A percentile compares a stretch with the other conserved stretches of the same genome.
phyloP scores from a whole-genome alignment of 1,139 yeast genomes.

The Candida glucosophila region DNA sequence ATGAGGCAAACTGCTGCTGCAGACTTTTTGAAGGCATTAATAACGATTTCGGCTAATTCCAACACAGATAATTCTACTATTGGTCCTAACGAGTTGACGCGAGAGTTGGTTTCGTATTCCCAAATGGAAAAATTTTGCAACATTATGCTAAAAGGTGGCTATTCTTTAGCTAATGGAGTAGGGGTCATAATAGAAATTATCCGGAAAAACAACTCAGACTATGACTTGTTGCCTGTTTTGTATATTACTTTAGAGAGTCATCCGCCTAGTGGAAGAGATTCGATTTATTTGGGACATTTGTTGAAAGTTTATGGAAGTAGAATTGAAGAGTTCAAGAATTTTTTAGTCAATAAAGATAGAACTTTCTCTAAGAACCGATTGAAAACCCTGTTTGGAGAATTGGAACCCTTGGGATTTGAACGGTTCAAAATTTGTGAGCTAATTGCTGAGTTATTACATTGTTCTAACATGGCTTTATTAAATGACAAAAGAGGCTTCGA shows the following conservation, averaged over 20 bases:
- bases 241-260: constrained; percentile 83
- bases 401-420: constrained; percentile 90
- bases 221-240: constrained; percentile 83
- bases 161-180: constrained; percentile 90
- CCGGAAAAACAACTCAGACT: constrained; percentile 91
- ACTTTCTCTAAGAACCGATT: constrained; percentile 22
- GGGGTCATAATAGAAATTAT: constrained; percentile 93
- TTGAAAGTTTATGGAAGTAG: constrained; percentile 72
- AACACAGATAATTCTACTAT: constrained; percentile 79
- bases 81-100: constrained; percentile 91
- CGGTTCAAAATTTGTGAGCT: constrained; percentile 91
- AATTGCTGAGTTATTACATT: constrained; percentile 88
- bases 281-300: constrained; percentile 85
- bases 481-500: constrained; percentile 80
- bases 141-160: constrained; percentile 88
- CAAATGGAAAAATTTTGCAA: constrained; percentile 60
- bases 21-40: constrained; percentile 39
- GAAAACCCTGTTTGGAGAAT: constrained; percentile 48
- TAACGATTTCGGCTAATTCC: constrained; percentile 57
- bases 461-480: constrained; percentile 91
- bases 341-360: constrained; percentile 18
- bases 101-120: constrained; percentile 73
- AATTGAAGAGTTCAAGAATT: constrained; percentile 54
- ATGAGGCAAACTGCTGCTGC: constrained; percentile 39
- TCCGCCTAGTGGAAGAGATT: constrained; percentile 93